Evolutionary conservation across 2,329 filamentous ascomycete species (phyloP).

Genomic region (Neonectria hederae): DNA sequence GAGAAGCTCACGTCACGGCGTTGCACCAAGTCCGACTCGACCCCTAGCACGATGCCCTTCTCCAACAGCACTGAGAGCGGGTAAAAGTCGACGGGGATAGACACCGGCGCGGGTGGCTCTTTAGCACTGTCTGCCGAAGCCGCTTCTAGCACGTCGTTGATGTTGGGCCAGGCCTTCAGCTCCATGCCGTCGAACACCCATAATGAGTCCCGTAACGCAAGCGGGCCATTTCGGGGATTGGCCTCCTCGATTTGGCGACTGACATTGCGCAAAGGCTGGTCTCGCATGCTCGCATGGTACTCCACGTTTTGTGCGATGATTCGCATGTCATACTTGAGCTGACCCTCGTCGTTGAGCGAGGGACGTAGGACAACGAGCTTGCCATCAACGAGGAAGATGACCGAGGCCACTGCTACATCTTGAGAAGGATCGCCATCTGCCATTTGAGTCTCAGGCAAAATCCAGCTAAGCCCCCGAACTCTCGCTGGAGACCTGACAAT

Average conservation of each 20-base stretch:
- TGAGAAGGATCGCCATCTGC: conserved; percentile 92
- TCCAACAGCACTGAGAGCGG: conserved; percentile 87
- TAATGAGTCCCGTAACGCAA: conserved; percentile 80
- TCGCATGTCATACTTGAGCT: conserved; percentile 97
- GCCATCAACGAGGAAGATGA: conserved; percentile 95
- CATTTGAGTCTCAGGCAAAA: conserved; percentile 89
- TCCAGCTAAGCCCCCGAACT: conserved; percentile 94
- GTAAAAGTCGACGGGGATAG: conserved; percentile 92
- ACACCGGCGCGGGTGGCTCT: conserved; percentile 78
- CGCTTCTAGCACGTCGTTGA: conserved; percentile 82
- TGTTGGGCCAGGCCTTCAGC: conserved; percentile 88
- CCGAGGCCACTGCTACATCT: conserved; percentile 91
- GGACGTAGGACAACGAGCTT: conserved; percentile 94
- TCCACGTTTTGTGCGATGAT: conserved; percentile 96
- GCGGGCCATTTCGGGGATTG: conserved; percentile 41
- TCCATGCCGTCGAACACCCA: conserved; percentile 94
- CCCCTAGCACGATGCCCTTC: conserved; percentile 88
- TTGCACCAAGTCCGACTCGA: conserved; percentile 94
- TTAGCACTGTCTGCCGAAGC: conserved; percentile 71
- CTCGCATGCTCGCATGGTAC: conserved; percentile 91
- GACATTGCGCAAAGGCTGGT: conserved; percentile 67
- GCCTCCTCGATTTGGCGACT: conserved; percentile 42
- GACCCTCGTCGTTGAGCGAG: conserved; percentile 80
- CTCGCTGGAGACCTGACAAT: conserved; percentile 93
- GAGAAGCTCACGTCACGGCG: conserved; percentile 91